Base-by-base conservation (phyloP, 2,329 filamentous ascomycete species). In the Mycosphaerella sp. region DNA sequence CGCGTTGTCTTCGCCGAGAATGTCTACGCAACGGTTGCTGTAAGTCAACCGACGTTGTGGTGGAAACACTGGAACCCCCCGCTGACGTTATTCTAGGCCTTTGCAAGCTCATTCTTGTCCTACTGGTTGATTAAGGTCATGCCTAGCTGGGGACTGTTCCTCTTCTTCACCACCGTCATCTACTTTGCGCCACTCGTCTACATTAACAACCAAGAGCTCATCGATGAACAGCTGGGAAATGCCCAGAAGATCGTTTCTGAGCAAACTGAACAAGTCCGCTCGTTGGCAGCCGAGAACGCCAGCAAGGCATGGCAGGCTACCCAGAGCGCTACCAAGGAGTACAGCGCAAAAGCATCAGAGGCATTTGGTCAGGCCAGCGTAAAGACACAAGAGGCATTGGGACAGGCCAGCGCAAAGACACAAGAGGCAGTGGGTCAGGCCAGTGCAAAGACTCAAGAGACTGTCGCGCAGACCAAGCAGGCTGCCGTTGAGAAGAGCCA, bases 71-170 rank as follows among this genome's bases (percentile, higher is more conserved):
- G 30, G 8, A 18, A 9, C 12, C 12, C 39, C 39, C 13, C 49
- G 55, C 63, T 66, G 49, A 65, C 49, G 6, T 13, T 8, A 10
- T 14, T 14, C 6, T 56, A 83, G 80, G 78, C 79, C 45, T 84
- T 84, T 72, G 63, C 74, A 55, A 73, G 80, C 27, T 73, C 80
- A 32, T 73, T 84, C 64, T 64, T 76, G 56, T 75, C 77, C 58
- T 85, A 84, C 73, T 82, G 77, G 74, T 72, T 84, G 60, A 80
- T 84, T 72, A 82, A 81, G 69, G 74, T 82, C 63, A 71, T 82
- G 57, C 81, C 81, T n/a, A 70, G 81, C 59, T 85, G 81, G 81
- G 81, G 80, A 27, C 70, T 85, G 58, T 70, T 77, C 48, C 70
- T 84, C 57, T 73, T 84, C 62, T 74, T 71, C 49, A 79, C 78